Base-by-base conservation (phyloP, 2,329 filamentous ascomycete species). In the Claviceps maximensis region DNA sequence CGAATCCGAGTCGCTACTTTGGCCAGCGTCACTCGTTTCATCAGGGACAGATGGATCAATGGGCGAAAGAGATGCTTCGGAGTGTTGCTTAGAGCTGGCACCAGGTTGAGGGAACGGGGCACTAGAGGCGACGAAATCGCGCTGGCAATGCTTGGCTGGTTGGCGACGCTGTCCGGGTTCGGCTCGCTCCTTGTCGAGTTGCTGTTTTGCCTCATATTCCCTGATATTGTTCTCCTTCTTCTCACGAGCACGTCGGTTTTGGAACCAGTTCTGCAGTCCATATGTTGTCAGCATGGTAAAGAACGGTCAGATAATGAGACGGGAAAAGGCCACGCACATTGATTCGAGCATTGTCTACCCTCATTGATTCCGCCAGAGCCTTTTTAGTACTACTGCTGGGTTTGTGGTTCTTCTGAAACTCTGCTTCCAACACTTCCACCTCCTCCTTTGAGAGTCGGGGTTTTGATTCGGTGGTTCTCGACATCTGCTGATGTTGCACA, bases 361-460 rank as follows among this genome's bases (percentile, higher is more conserved):
- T 72, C 71, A 84, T 80, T 7, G 74, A 70, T 58, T 83, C 78
- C 3, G 80, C 80, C 49, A 83, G 71, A 50, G 75, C 73, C 57
- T 79, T 79, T 65, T 84, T 84, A 33, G 74, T 72, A 54, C 74
- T 79, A 64, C 78, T 82, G 51, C 76, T 80, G 10, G 80, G 80
- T 66, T 84, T 84, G 57, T 78, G 76, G 62, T 83, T 83, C 63
- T 79, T 79, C 56, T 77, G 72, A 58, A 83, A 84, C 62, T 82
- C 78, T 36, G 73, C 71, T 60, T 84, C 80, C 31, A 83, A 68
- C 48, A 78, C 63, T 56, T 79, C 77, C 9, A 80, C 78, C 62
- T 80, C 77, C 50, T 79, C 76, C 62, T 80, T 80, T 53, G 76
- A 76, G 31, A 81, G 67, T 33, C 76, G 69, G 23, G 76, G 74